Evolutionary conservation across 805 yeast species (phyloP), one percentile per base, ranked within the genome.

Genomic region (Candida arabinofermentans): DNA sequence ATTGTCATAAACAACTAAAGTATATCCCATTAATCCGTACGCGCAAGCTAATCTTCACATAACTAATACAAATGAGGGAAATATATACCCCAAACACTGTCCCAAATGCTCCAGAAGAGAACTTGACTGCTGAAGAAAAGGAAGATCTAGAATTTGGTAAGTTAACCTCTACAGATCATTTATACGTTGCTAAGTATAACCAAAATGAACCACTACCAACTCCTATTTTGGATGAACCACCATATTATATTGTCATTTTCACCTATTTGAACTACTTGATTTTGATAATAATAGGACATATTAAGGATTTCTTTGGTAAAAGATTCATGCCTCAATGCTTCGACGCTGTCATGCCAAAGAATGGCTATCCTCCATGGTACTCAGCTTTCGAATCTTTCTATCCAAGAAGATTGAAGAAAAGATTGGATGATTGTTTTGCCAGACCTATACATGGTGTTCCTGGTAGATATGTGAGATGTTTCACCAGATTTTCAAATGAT

Each of bases 361-460:
- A 91, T 60, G 99, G 99, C 2, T 81, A 86, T 56, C 97, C 99
- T 26, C 98, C 99, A 23, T 85, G 96, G 84, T 86, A 84, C 55
- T 85, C 93, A 21, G 91, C 89, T 36, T 89, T 91, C 61, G 99
- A 93, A 65, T 80, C 86, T 49, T 95, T 93, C 62, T 93, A 90
- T 64, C 83, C 90, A 33, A 83, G 99, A 55, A 81, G 98, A 56
- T 75, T 93, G 72, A 90, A 93, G 62, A 77, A 75, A 53, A 84
- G 96, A 65, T 77, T 93, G 44, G 96, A 86, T 61, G 98, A 91
- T 66, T 88, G 96, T 64, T 93, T 93, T 63, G 87, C 95, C 2
- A 80, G 96, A 61, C 96, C 96, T 33, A 87, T 95, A n/a, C 84
- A 86, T 45, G 98, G 97, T 39, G 98, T 91, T 17, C 98, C 99